Evolutionary conservation across 139 green algal genomes (phyloP).

Genomic region (Haematococcus lacustris): DNA sequence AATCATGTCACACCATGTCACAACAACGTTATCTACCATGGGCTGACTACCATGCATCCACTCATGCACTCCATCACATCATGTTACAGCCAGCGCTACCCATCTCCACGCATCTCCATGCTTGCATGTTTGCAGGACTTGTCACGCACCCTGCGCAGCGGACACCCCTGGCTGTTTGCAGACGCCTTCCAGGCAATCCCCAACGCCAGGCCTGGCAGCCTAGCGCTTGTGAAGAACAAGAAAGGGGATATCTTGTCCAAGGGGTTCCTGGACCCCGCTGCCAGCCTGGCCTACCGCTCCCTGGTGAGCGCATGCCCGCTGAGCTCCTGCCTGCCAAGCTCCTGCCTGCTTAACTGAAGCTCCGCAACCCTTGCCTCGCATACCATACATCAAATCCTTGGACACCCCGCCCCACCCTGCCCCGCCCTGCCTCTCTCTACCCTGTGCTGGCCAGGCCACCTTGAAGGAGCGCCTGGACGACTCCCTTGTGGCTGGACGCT

Average conservation of each 20-base stretch:
- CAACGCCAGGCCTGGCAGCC: conserved; percentile 19
- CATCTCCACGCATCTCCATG: too few relatives aligned
- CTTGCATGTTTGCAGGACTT: too few relatives aligned
- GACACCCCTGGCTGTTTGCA: conserved; percentile 42
- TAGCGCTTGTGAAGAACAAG: conserved; percentile 44
- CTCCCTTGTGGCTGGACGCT: conserved; percentile 15
- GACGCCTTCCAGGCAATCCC: conserved; percentile 18
- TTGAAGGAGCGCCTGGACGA: conserved; percentile 30
- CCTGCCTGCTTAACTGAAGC: neutral
- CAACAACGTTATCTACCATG: too few relatives aligned
- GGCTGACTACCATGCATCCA: too few relatives aligned
- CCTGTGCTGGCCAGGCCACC: neutral
- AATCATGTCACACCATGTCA: too few relatives aligned
- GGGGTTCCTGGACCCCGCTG: conserved; percentile 4
- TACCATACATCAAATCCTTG: neutral
- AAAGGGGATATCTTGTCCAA: conserved; percentile 47
- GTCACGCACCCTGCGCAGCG: conserved; percentile 22
- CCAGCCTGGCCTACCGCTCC: neutral
- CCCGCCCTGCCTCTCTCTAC: neutral
- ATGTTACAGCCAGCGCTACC: too few relatives aligned
- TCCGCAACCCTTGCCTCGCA: neutral
- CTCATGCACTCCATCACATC: too few relatives aligned
- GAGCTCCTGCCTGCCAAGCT: neutral
- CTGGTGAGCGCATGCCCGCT: neutral
- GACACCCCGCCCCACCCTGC: neutral